phyloP scores from a whole-genome alignment of 208 protist species.

The Trypanosoma vivax region DNA sequence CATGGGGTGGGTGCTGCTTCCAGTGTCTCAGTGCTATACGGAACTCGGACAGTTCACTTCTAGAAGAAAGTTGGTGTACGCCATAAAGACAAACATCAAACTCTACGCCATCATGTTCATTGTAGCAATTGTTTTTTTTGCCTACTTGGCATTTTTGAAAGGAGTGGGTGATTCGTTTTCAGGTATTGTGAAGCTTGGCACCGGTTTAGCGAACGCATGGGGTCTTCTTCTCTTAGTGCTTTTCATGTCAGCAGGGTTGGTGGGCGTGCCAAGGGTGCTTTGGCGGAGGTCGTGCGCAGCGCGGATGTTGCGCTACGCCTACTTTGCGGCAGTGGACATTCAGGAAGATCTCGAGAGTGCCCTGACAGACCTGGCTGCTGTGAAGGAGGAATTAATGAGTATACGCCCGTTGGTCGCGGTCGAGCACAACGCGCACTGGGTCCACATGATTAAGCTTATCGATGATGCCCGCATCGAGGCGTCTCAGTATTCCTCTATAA shows the following conservation, averaged over 20 bases:
- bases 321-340: slow-evolving; percentile 73
- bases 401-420: slow-evolving; percentile 72
- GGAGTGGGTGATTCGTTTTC: slow-evolving; percentile 50
- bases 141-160: slow-evolving; percentile 76
- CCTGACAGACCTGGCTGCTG: slow-evolving; percentile 66
- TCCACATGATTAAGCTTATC: slow-evolving; percentile 79
- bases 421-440: slow-evolving; percentile 66
- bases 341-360: slow-evolving; percentile 86
- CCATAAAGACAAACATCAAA: slow-evolving; percentile 62
- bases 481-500: slow-evolving; percentile 73
- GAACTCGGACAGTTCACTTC: slow-evolving; percentile 78
- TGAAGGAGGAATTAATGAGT: slow-evolving; percentile 78
- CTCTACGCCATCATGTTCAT: slow-evolving; percentile 76
- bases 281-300: slow-evolving; percentile 66
- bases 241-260: slow-evolving; percentile 84
- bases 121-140: slow-evolving; percentile 52
- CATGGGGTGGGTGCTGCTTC: slow-evolving; percentile 81
- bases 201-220: slow-evolving; percentile 86
- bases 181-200: slow-evolving; percentile 60
- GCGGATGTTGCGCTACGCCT: slow-evolving; percentile 39
- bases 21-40: slow-evolving; percentile 80
- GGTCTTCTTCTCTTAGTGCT: slow-evolving; percentile 81
- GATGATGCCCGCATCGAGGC: slow-evolving; percentile 59
- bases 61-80: slow-evolving; percentile 65
- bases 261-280: slow-evolving; percentile 79